These are phyloP conservation scores for Colletotrichum kahawae DNA, from an alignment of 2,329 filamentous ascomycete species.

Conservation along the genomic window DNA sequence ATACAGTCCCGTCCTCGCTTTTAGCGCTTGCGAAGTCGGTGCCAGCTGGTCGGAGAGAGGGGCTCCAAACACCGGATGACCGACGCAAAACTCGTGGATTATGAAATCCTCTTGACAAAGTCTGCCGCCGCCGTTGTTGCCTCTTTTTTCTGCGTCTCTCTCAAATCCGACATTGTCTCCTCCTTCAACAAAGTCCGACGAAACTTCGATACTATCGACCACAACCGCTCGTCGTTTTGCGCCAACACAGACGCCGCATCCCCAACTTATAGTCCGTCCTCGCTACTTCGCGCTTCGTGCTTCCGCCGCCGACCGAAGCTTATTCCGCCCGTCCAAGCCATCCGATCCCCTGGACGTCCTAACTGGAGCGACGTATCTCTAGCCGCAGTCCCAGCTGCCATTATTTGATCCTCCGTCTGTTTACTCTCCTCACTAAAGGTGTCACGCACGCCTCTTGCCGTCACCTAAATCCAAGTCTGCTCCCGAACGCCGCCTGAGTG, in stretches of 20 bases:
- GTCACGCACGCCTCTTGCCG: background rate
- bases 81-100: slow-evolving; percentile 17
- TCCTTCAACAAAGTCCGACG: background rate
- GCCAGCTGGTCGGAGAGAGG: slow-evolving; percentile 14
- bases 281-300: slow-evolving; percentile 5
- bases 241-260: background rate
- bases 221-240: background rate
- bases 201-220: background rate
- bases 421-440: background rate
- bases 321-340: slow-evolving; percentile 13
- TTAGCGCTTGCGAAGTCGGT: slow-evolving; percentile 20
- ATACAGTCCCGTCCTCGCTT: background rate
- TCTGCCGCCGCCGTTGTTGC: background rate
- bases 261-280: background rate
- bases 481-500: background rate
- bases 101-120: background rate
- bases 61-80: slow-evolving; percentile 14
- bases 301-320: slow-evolving; percentile 16
- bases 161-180: background rate
- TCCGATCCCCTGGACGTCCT: background rate
- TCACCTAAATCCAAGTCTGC: background rate
- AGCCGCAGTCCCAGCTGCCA: background rate
- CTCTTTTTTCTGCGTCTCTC: background rate
- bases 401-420: slow-evolving; percentile 1
- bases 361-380: background rate